Evolutionary conservation across 2,329 filamentous ascomycete genomes (phyloP).

Genomic region (Talaromyces verruculosus): DNA sequence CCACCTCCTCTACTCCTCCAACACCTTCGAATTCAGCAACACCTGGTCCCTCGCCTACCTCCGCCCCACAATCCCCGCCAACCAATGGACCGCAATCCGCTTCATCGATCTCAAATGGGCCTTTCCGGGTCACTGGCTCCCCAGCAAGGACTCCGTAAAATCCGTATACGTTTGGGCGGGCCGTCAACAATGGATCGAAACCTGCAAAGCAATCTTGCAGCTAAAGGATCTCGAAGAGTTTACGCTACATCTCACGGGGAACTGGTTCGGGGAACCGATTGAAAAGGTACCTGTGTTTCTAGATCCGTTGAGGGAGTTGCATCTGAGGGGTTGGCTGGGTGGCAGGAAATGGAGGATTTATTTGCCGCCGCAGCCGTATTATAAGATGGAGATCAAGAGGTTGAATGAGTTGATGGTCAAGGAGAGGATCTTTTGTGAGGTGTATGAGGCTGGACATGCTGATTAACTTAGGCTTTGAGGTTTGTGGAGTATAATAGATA

Average conservation of each 20-base stretch:
- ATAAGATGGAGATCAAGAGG: constrained; percentile 32
- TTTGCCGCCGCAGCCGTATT: constrained; percentile 38
- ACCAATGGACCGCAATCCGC: constrained; percentile 35
- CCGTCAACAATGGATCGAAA: constrained; percentile 39
- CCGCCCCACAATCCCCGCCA: constrained; percentile 34
- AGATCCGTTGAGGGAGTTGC: constrained; percentile 35
- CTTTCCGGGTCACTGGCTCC: constrained; percentile 43
- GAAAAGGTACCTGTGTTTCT: constrained; percentile 39
- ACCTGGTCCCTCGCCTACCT: constrained; percentile 43
- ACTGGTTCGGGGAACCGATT: constrained; percentile 40
- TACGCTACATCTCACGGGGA: constrained; percentile 33
- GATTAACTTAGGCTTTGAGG: background rate
- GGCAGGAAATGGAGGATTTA: constrained; percentile 32
- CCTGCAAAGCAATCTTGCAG: constrained; percentile 31
- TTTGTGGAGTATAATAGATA: background rate
- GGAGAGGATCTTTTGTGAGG: constrained; percentile 36
- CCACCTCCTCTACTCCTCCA: constrained; percentile 36
- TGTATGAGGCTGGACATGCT: constrained; percentile 23
- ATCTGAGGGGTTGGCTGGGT: constrained; percentile 21
- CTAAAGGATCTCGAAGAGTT: constrained; percentile 34
- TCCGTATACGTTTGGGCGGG: constrained; percentile 40
- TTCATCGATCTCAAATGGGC: constrained; percentile 41
- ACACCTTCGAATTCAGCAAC: constrained; percentile 42
- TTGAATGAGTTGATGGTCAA: constrained; percentile 33
- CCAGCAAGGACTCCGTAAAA: constrained; percentile 42